These are phyloP conservation scores for Cryptosporidium sp. DNA, from an alignment of 169 alveolate genomes.

Conservation along the genomic window DNA sequence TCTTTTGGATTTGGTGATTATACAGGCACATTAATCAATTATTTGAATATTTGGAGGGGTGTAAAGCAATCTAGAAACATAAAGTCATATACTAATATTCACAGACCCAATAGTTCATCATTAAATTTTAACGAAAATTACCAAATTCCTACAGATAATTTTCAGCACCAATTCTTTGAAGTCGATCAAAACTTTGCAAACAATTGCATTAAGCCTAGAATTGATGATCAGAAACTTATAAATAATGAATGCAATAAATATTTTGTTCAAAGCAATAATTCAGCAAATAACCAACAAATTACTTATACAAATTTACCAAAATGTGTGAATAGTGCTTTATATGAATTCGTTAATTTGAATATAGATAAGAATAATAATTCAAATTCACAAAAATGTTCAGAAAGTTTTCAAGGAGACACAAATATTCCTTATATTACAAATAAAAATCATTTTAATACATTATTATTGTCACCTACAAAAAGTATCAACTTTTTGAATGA, in stretches of 20 bases:
- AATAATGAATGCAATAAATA: background rate
- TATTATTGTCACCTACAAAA: background rate
- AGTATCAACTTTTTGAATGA: background rate
- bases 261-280: background rate
- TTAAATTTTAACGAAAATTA: background rate
- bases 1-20: constrained; percentile 26
- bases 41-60: constrained; percentile 5
- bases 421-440: no score
- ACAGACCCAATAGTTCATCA: background rate
- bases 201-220: background rate
- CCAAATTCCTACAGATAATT: no score
- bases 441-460: background rate
- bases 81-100: background rate
- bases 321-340: background rate
- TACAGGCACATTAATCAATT: background rate
- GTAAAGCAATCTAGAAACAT: background rate
- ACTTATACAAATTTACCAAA: background rate
- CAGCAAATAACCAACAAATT: background rate
- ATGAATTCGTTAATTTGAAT: background rate
- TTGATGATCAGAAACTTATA: background rate
- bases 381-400: background rate
- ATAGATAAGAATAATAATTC: background rate
- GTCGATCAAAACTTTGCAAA: background rate
- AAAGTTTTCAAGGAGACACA: background rate
- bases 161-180: background rate